Conservation (phyloP, 2,329 filamentous ascomycete species). For the Calonectria pteridis region DNA sequence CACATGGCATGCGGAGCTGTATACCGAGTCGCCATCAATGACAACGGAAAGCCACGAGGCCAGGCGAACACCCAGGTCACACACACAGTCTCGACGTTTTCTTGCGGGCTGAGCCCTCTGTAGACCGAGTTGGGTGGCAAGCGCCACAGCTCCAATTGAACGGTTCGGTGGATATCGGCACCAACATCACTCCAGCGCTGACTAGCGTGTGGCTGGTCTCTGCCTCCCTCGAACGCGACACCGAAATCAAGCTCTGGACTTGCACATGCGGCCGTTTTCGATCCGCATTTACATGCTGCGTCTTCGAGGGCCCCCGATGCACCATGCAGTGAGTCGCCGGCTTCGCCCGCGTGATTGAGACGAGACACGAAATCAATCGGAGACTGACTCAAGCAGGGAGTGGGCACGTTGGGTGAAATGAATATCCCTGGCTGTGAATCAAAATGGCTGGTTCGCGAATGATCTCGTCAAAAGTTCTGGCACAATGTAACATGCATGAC, state of each 20-base stretch:
- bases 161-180: conserved; percentile 40
- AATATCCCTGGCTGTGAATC: conserved; percentile 18
- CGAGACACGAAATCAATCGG: neutral
- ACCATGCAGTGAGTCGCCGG: neutral
- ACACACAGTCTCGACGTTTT: conserved; percentile 5
- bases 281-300: neutral
- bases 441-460: conserved; percentile 33
- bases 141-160: conserved; percentile 33
- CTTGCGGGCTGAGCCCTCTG: conserved; percentile 22
- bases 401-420: neutral
- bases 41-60: conserved; percentile 8
- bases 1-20: neutral
- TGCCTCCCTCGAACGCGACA: conserved; percentile 24
- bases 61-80: neutral
- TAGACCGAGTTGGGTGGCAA: conserved; percentile 17
- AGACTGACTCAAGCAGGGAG: conserved; percentile 11
- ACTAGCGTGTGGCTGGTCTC: conserved; percentile 33
- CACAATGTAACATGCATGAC: conserved; percentile 33
- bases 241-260: conserved; percentile 14
- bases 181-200: conserved; percentile 18
- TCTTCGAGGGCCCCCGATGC: neutral
- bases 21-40: neutral
- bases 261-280: neutral
- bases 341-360: neutral
- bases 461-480: conserved; percentile 39